Evolutionary conservation across 305 asterid genomes (phyloP), one percentile per base, ranked within the genome.

Genomic region (Fraxinus greggii): DNA sequence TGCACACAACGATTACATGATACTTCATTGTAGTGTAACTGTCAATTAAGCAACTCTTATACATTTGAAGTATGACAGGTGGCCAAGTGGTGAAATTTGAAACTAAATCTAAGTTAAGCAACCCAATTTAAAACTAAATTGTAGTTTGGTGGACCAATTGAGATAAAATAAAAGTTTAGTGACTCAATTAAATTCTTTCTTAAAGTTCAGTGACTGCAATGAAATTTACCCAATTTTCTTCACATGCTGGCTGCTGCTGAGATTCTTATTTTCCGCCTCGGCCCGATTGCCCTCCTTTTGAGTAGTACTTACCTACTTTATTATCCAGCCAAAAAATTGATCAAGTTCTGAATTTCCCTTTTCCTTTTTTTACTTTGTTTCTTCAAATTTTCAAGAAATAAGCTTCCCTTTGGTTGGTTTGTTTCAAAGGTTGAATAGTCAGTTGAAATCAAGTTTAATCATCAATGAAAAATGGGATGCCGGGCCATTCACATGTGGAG

Each of bases 381-480:
- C 76, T 32, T 72, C 36, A 31, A 29, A 32, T 29, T 69, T 31
- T 1, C 26, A 7, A 5, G 42, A 32, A 32, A 32, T 32, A 32
- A 70, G 26, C 76, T 0, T 70, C 38, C 38, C 21, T 70, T 70
- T 70, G 13, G 5, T 5, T 70, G 9, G 74, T 67, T 67, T 29
- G 9, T 26, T 67, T 67, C 74, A 73, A 85, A 83, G 82, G 32
- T 79, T 3, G 73, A 73, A 72, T 82, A 84, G 82, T 73, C 63
- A 17, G 85, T 4, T 10, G 79, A 51, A 70, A 70, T 82, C 63
- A 28, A 78, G 76, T 75, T 38, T 77, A 7, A 81, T 83, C 77
- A 65, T 84, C 83, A n/a, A 79, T 84, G 85, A 84, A 80, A 56
- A 86, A 93, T 92, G 97, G 92, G 90, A 7, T 94, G 97, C 89